A percentile compares a stretch with the other conserved stretches of the same genome.
Conservation (phyloP, 202 grass and related monocot species). For the Zoysia matrella region DNA sequence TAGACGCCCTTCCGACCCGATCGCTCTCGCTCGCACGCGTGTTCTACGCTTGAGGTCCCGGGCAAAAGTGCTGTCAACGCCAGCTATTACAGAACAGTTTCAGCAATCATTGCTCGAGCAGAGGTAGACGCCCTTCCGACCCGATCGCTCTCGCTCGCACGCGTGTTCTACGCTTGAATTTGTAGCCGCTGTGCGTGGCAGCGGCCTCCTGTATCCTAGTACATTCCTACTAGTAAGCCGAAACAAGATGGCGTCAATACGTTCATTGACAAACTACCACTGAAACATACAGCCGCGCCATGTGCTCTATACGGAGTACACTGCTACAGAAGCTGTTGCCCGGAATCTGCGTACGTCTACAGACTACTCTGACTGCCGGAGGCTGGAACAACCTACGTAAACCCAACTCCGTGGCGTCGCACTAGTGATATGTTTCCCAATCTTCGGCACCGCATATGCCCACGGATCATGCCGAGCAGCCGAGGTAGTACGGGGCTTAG, state of each 20-base stretch:
- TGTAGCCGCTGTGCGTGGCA: neutral
- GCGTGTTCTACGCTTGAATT: too few species aligned
- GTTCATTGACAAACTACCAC: neutral
- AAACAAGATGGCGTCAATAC: constrained; percentile 4
- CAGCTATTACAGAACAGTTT: neutral
- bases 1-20: neutral
- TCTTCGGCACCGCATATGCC: neutral
- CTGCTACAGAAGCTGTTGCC: neutral
- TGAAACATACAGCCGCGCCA: neutral
- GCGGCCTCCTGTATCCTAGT: neutral
- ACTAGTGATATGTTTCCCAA: constrained; percentile 4
- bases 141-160: neutral
- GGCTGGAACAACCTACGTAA: neutral
- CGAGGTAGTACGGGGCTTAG: neutral
- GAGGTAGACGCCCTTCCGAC: neutral
- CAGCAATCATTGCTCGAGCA: constrained; percentile 9
- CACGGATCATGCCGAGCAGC: neutral
- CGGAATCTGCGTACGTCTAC: neutral
- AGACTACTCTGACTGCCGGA: neutral
- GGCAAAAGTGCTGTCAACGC: constrained; percentile 3
- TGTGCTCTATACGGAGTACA: neutral
- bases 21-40: neutral
- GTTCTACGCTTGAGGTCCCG: neutral
- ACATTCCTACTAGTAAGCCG: neutral
- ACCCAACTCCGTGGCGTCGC: neutral